Base-by-base conservation (phyloP, 2,329 filamentous ascomycete species). In the Botrytis byssoidea region DNA sequence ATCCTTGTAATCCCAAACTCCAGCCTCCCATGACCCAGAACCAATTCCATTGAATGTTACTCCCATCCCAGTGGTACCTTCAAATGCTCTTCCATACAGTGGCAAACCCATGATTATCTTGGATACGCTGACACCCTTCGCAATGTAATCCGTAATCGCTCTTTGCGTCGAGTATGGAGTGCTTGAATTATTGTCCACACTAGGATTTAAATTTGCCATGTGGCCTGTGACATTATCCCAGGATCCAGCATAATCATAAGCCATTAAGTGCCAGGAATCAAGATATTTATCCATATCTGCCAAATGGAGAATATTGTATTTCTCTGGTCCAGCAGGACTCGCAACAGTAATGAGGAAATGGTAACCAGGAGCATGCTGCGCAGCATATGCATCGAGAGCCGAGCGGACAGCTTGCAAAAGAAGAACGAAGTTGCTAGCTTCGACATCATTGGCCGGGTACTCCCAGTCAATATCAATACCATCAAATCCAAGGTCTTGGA, bases 41-140 rank as follows among this genome's bases (percentile, higher is more conserved):
- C 92, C 93, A 35, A 91, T 83, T 29, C 92, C 92, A 4, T 79
- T 86, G 83, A 86, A 96, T 0, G 86, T 73, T 75, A 87, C 82
- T 14, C 93, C 93, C 1, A 91, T 86, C 0, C 93, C 93, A n/a
- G 84, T 82, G 0, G 93, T 92, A 51, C 85, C 82, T 66, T 85
- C 83, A 79, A 95, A 96, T 0, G 90, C 85, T 35, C 92, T 90
- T 1, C 93, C 93, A 80, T 96, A 96, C 12, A 97, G 84, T 0
- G 94, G 93, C 87, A 96, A 91, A 3, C 93, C 93, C 7, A 96
- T 84, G 2, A 93, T 87, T 72, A 97, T 88, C 81, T 95, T 95
- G 71, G 82, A 80, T 0, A 88, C 79, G 0, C 88, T 84, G 0
- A 96, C 88, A 10, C 90, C 90, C 6, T 87, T 86, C 0, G 83